Base-by-base conservation (phyloP, 2,329 filamentous ascomycete species). In the Massarina eburnea region DNA sequence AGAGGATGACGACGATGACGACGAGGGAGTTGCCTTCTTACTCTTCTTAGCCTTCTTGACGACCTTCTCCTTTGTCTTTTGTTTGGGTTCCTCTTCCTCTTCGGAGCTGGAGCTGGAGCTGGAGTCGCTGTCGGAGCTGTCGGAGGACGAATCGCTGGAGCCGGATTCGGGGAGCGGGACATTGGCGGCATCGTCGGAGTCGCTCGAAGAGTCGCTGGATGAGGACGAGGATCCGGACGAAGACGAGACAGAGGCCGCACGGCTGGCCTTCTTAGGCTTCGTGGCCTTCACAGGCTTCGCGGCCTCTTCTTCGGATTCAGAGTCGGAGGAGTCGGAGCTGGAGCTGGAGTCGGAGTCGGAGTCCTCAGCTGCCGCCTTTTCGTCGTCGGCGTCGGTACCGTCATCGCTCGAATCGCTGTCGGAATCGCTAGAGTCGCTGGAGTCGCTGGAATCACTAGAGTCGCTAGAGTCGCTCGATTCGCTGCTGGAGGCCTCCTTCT, bases 291-390 rank as follows among this genome's bases (percentile, higher is more conserved):
- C 51, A 27, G 54, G 45, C 18, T 58, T 52, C 8, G 45, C 15
- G 12, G 48, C 43, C 47, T 56, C 55, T 20, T 60, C 59, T 19
- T 64, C 64, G 43, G 74, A 66, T 29, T 76, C 74, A 39, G 80
- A 80, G 21, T 61, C 59, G 8, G 61, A 57, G 30, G 59, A 60
- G 18, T 48, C 47, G 3, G 57, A 66, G 17, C 58, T 51, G 9
- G 60, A 65, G 47, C 51, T 58, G 2, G 57, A 59, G 39, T 49
- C 50, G 18, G 64, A 62, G 21, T 49, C 48, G 15, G 54, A 54
- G 32, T 44, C 46, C 41, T 53, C 58, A 52, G 55, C 55, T 8
- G 41, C 48, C 20, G 54, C 15, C 43, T 41, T 29, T 52, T 54
- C 35, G 49, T 54, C 18, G 51, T 46, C 34, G 24, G 9, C 39